Conservation (phyloP, 139 green algal species). For the Chlamydomonas schloesseri region DNA sequence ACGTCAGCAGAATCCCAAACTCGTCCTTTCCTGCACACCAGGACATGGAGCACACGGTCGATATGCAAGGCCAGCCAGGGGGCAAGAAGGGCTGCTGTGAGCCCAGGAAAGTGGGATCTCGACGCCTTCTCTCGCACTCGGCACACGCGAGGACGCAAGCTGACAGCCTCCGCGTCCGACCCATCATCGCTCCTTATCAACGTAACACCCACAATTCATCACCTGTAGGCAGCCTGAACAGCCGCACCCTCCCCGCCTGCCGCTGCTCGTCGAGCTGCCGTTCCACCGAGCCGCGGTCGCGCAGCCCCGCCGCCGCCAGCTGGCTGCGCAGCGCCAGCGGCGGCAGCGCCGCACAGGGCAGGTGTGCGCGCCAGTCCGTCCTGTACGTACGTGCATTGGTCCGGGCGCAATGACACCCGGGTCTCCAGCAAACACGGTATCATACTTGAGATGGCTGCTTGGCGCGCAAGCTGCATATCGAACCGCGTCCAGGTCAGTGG, state of each 20-base stretch:
- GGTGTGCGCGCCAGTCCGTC: background rate
- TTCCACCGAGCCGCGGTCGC: background rate
- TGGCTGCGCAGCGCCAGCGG: conserved; percentile 21
- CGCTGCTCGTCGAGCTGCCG: conserved; percentile 34
- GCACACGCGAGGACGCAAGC: too few species aligned
- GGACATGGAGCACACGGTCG: background rate
- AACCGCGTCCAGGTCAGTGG: background rate
- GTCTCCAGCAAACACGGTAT: background rate
- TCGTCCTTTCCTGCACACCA: conserved; percentile 7
- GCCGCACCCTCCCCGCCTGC: conserved; percentile 2
- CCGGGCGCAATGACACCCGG: background rate
- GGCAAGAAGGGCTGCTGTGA: too few species aligned
- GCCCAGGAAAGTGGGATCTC: background rate
- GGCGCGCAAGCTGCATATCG: background rate
- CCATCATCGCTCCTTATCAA: too few species aligned
- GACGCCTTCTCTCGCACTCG: too few species aligned
- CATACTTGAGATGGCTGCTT: background rate
- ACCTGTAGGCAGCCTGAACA: conserved; percentile 35
- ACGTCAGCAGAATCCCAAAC: conserved; percentile 4
- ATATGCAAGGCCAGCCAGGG: background rate
- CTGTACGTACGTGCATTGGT: too few species aligned
- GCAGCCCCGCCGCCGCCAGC: background rate
- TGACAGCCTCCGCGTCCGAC: too few species aligned
- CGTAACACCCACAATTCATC: background rate
- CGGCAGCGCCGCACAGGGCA: background rate